Evolutionary conservation across 495 filamentous ascomycete genomes (phyloP).

Genomic region (Trichoderma erinaceum): DNA sequence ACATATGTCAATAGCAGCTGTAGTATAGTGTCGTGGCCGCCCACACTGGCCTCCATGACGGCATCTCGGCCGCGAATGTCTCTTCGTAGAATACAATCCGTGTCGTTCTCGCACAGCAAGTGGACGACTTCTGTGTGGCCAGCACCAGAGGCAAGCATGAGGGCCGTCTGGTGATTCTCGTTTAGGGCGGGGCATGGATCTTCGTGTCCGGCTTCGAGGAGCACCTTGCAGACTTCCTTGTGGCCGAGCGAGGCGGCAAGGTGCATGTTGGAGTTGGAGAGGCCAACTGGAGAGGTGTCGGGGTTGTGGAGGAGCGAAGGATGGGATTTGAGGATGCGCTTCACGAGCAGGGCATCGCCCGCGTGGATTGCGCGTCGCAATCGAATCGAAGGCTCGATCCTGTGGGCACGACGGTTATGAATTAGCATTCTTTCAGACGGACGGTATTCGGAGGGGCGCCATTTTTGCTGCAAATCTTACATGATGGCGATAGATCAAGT

Average conservation of each 20-base stretch:
- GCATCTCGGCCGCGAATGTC: constrained; percentile 54
- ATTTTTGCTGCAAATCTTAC: not conserved
- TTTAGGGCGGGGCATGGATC: constrained; percentile 57
- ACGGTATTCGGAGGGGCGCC: not conserved
- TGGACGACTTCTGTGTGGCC: constrained; percentile 57
- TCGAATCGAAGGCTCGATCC: constrained; percentile 61
- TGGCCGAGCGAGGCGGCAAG: constrained; percentile 65
- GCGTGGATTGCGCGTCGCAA: constrained; percentile 67
- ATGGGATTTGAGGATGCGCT: constrained; percentile 66
- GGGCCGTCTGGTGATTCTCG: constrained; percentile 63
- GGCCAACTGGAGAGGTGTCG: constrained; percentile 48
- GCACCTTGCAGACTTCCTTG: constrained; percentile 50
- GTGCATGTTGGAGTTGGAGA: constrained; percentile 70
- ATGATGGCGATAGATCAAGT: not conserved
- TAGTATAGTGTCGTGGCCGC: constrained; percentile 53
- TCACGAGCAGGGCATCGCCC: constrained; percentile 62
- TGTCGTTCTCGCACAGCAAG: constrained; percentile 43
- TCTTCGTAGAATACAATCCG: constrained; percentile 41
- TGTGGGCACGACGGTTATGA: constrained; percentile 21
- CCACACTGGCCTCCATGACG: constrained; percentile 49
- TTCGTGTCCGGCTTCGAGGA: constrained; percentile 54
- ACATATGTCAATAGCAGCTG: constrained; percentile 53
- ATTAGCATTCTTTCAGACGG: no score
- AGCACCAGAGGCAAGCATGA: constrained; percentile 53
- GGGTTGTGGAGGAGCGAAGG: constrained; percentile 64